These are phyloP conservation scores for Phytophthora kernoviae DNA, from an alignment of 352 stramenopile genomes.

Conservation along the genomic window DNA sequence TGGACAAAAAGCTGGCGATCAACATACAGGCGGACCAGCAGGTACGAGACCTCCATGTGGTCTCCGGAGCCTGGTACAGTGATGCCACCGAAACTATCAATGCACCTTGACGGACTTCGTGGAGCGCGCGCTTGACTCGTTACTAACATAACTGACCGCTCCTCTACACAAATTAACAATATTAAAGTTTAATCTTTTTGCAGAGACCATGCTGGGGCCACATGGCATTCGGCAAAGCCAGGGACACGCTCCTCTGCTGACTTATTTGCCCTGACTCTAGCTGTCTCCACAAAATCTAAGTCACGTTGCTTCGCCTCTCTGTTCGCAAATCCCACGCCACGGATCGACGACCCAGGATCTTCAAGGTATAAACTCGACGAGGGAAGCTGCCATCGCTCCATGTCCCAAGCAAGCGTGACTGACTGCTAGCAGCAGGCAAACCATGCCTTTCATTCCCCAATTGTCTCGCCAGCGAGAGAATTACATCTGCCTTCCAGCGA, in stretches of 20 bases:
- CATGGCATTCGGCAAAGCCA: neutral
- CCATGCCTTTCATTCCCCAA: slow-evolving; percentile 24
- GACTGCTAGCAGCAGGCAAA: neutral
- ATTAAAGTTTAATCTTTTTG: neutral
- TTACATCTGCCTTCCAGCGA: slow-evolving; percentile 18
- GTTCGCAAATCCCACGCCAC: neutral
- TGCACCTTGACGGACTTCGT: neutral
- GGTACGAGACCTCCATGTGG: too few relatives aligned
- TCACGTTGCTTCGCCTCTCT: neutral
- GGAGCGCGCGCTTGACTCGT: neutral
- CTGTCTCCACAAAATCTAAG: neutral
- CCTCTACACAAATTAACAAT: slow-evolving; percentile 1
- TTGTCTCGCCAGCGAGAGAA: slow-evolving; percentile 27
- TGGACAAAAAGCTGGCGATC: too few relatives aligned
- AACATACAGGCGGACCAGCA: too few relatives aligned
- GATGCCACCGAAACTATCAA: neutral
- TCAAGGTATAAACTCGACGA: neutral
- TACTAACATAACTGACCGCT: neutral
- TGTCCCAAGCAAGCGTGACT: neutral
- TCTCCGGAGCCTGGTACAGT: too few relatives aligned
- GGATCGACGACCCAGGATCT: neutral
- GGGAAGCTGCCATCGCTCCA: neutral
- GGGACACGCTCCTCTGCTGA: too few relatives aligned
- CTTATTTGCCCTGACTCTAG: neutral
- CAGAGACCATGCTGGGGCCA: neutral